Percentiles rank a stretch among this genome's conserved stretches.
phyloP scores from a whole-genome alignment of 192 early-diverging fungal genomes.

The Lobulomyces angularis region DNA sequence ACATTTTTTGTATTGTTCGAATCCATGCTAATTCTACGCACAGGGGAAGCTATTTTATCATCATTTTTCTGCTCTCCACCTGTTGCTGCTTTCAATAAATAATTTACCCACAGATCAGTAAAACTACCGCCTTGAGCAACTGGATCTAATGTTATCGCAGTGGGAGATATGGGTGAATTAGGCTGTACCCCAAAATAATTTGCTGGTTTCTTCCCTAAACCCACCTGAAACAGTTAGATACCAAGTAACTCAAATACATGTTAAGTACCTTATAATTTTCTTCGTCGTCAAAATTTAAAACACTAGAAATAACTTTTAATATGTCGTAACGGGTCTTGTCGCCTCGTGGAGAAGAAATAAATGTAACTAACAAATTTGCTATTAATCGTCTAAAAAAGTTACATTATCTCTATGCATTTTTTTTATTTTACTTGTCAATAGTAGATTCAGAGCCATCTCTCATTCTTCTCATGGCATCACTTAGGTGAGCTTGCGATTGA shows the following conservation, averaged over 20 bases:
- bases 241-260: not conserved
- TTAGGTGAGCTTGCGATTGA: conserved; percentile 77
- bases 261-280: conserved; percentile 52
- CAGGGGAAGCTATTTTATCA: too few species aligned
- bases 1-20: too few species aligned
- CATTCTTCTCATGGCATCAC: conserved; percentile 81
- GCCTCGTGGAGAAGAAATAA: conserved; percentile 70
- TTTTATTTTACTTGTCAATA: conserved; percentile 47
- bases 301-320: conserved; percentile 74
- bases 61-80: too few species aligned
- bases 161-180: too few species aligned
- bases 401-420: not conserved
- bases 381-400: conserved; percentile 57
- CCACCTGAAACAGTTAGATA: not conserved
- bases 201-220: too few species aligned
- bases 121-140: too few species aligned
- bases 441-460: conserved; percentile 64
- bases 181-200: too few species aligned
- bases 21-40: too few species aligned
- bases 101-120: too few species aligned
- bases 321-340: conserved; percentile 88
- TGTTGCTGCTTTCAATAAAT: too few species aligned
- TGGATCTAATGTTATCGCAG: too few species aligned
- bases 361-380: conserved; percentile 79
- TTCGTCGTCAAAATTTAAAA: conserved; percentile 76